These are phyloP conservation scores for Gossypium herbaceum DNA, from an alignment of 345 rosid species.

Conservation along the genomic window DNA sequence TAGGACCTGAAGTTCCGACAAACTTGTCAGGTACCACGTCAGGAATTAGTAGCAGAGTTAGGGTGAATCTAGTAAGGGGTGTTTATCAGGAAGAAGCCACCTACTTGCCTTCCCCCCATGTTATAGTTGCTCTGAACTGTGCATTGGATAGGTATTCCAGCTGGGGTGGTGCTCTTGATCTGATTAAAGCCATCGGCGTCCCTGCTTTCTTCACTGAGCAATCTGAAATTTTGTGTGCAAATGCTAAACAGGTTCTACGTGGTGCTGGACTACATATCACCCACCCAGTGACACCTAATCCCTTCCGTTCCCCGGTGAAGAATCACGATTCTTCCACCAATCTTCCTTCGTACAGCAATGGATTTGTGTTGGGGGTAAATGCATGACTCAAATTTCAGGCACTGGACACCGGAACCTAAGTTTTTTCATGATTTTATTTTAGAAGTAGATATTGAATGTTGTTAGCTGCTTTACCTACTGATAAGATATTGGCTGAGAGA, in stretches of 20 bases:
- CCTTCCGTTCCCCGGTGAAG: slow-evolving; percentile 36
- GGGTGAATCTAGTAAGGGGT: slow-evolving; percentile 44
- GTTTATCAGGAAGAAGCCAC: slow-evolving; percentile 52
- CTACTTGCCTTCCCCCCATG: slow-evolving; percentile 45
- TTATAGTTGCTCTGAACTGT: slow-evolving; percentile 47
- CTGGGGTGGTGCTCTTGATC: slow-evolving; percentile 48
- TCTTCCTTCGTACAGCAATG: slow-evolving; percentile 43
- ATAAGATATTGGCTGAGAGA: background rate
- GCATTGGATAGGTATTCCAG: slow-evolving; percentile 33
- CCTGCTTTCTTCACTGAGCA: slow-evolving; percentile 49
- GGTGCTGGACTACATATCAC: slow-evolving; percentile 41
- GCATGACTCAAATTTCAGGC: slow-evolving; percentile 16
- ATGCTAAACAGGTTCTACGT: slow-evolving; percentile 42
- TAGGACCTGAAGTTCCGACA: slow-evolving; percentile 44
- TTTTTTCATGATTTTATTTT: background rate
- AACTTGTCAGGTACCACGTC: slow-evolving; percentile 41
- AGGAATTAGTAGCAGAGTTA: slow-evolving; percentile 40
- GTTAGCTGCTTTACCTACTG: background rate
- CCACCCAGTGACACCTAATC: slow-evolving; percentile 37
- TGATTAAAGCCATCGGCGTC: slow-evolving; percentile 30
- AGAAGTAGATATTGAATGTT: background rate
- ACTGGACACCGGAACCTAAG: background rate
- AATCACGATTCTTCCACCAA: slow-evolving; percentile 27
- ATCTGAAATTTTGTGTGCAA: slow-evolving; percentile 45
- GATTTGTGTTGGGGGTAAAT: slow-evolving; percentile 41